These are phyloP conservation scores for Colletotrichum aenigma DNA, from an alignment of 2,329 filamentous ascomycete genomes.

Conservation along the genomic window DNA sequence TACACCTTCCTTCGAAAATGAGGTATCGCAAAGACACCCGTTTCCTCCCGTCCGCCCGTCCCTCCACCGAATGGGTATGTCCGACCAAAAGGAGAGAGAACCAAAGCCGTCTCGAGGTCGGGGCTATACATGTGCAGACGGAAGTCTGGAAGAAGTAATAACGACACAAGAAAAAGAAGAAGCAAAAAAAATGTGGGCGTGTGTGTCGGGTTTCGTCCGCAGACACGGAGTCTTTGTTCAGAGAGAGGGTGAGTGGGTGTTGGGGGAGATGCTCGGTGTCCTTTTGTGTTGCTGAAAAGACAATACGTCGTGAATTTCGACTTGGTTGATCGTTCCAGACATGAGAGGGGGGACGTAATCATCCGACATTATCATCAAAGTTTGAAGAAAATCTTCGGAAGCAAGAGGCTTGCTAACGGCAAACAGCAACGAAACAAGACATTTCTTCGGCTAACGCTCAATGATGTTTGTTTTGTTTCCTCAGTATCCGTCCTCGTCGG, in stretches of 20 bases:
- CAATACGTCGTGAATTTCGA: not conserved
- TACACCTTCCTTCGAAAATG: not conserved
- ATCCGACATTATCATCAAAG: constrained; percentile 17
- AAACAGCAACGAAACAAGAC: not conserved
- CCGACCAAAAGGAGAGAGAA: not conserved
- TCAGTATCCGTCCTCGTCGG: constrained; percentile 66
- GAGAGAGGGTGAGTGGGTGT: not conserved
- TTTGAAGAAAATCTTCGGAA: not conserved
- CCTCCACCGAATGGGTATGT: not conserved
- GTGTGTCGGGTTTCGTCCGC: not conserved
- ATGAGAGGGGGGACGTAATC: constrained; percentile 11
- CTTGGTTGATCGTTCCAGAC: constrained; percentile 3
- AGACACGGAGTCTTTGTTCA: not conserved
- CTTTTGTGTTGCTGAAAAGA: not conserved
- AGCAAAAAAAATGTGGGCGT: not conserved
- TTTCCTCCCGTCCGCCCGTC: not conserved
- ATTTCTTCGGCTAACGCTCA: not conserved
- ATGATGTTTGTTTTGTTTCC: not conserved
- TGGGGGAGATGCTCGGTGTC: not conserved
- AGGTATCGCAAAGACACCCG: not conserved
- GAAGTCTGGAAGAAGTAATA: not conserved
- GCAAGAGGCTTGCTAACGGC: not conserved
- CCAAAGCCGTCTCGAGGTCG: not conserved
- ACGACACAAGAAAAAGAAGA: constrained; percentile 8
- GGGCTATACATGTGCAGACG: not conserved